Conservation (phyloP, 2,329 filamentous ascomycete species). For the Penicillium sp. region DNA sequence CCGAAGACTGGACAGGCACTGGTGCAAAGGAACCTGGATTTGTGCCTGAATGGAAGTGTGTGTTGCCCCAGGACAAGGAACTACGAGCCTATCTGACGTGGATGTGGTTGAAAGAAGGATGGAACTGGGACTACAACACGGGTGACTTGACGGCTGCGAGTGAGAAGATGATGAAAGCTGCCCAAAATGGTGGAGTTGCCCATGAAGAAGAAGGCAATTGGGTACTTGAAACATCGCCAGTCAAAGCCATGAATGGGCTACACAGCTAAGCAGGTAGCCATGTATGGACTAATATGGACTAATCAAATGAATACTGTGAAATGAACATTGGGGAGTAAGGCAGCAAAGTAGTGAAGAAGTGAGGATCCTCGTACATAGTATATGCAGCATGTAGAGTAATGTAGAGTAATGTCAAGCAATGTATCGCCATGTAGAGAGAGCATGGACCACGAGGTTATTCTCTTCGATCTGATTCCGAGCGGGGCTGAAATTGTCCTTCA, state of each 20-base stretch:
- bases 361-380: too few species aligned
- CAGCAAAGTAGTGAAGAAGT: too few species aligned
- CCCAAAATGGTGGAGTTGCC: conserved; percentile 43
- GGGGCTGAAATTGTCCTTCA: conserved; percentile 13
- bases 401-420: neutral
- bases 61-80: conserved; percentile 82
- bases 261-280: conserved; percentile 4
- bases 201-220: conserved; percentile 44
- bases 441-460: neutral
- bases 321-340: too few species aligned
- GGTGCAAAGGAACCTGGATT: conserved; percentile 53
- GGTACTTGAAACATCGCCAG: conserved; percentile 37
- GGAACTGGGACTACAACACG: conserved; percentile 74
- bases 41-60: conserved; percentile 88
- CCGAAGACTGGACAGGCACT: conserved; percentile 66
- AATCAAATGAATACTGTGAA: too few species aligned
- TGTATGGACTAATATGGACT: too few species aligned
- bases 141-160: conserved; percentile 53
- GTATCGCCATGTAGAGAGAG: neutral
- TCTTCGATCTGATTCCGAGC: conserved; percentile 18
- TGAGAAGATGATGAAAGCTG: conserved; percentile 40
- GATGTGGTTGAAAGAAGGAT: conserved; percentile 90
- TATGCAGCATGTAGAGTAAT: neutral
- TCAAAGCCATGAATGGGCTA: conserved; percentile 32
- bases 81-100: conserved; percentile 81